Base-by-base conservation (phyloP, 768 basidiomycete genomes). In the Dentipellis sp. region DNA sequence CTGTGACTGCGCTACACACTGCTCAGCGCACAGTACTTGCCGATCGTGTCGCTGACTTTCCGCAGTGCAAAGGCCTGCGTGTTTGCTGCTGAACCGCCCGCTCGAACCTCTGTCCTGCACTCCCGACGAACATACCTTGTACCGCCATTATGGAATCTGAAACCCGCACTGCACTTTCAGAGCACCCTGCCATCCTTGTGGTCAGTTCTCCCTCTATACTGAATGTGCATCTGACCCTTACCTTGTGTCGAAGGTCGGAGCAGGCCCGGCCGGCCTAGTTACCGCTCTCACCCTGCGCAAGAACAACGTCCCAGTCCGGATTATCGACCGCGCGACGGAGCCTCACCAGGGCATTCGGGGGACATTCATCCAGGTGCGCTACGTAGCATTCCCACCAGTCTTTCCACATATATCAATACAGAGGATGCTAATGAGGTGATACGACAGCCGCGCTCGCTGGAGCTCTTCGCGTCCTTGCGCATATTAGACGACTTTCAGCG, bases 281-380 rank as follows among this genome's bases (percentile, higher is more conserved):
- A 5, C 52, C 2, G 60, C 57, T 34, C 45, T 61, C 2, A 56
- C 57, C 23, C 49, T 61, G 38, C 16, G 17, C 19, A 53, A 61
- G 50, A 58, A 61, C 50, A 55, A 55, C 10, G 46, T 61, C 10
- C 52, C 55, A 17, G 52, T 56, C 1, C 57, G 60, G 3, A 54
- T 61, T 12, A 61, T 61, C 35, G 60, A 61, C 16, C 52, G 52
- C 39, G n/a, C 38, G 8, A 5, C 22, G 11, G 39, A 12, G 7
- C n/a, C 23, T 10, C 38, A 45, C 39, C 38, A 39, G 4, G 52
- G 34, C 22, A 45, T 53, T 4, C 38, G 52, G 7, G 52, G 40
- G 12, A 53, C 52, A 8, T 34, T 36, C 22, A 29, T 42, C 19
- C 52, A 53, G 39, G 52, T 42, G 39, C 14, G 35, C 11, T 10